Evolutionary conservation across 176 grass and related monocot species (phyloP), one percentile per base, ranked within the genome.

Genomic region (Tuctoria greenei): DNA sequence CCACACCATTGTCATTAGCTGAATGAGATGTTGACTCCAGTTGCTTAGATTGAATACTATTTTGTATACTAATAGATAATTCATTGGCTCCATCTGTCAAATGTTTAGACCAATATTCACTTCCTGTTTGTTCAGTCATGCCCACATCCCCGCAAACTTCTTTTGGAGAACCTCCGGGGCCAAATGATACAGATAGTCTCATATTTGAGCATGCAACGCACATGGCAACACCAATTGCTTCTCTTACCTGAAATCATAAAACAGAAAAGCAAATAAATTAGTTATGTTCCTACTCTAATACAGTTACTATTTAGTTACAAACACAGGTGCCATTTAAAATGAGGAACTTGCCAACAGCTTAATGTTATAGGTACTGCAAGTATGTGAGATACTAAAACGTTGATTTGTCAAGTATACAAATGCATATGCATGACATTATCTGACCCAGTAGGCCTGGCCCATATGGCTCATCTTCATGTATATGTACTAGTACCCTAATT

Each of bases 191-290:
- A 86, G 76, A 86, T 52, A 92, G 59, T 70, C 95, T 74, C 81
- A 92, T 57, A 72, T 98, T 98, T 79, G 95, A 98, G 77, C 84
- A 94, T 76, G 93, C 64, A 47, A 94, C 76, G 79, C 88, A 92
- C 66, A 94, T 81, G 64, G 95, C 74, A 44, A 94, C 82, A 45
- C 95, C 95, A 71, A 98, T 94, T 63, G 91, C 86, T 94, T 98
- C 95, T 86, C 95, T 92, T 49, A 98, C 91, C 95, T 98, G 71
- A 74, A 68, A 44, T 20, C 67, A 62, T 76, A 52, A 76, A 5
- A 16, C 36, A 60, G 84, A 58, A 28, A 26, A 8, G 0, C 8
- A 71, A 75, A 82, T 5, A 0, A 74, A 76, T 75, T 21, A 82
- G 40, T 42, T 16, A 35, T 35, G 21, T 15, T 51, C 38, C 36